Evolutionary conservation across 495 filamentous ascomycete genomes (phyloP).

Genomic region (Diplogelasinospora grovesii): DNA sequence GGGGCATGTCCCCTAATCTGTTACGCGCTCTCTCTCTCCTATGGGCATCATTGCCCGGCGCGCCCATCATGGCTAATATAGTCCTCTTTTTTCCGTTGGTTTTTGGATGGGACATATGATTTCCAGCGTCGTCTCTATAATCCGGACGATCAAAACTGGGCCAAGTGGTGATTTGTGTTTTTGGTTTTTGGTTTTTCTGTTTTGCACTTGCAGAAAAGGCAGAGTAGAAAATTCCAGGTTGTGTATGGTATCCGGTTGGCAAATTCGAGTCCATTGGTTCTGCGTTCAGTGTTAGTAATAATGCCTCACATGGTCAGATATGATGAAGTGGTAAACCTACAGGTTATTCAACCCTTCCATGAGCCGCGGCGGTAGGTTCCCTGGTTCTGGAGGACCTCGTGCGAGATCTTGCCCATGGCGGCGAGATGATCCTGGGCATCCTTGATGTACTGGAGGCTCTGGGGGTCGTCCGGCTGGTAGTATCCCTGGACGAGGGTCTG

Average conservation of each 20-base stretch:
- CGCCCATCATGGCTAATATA: no score
- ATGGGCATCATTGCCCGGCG: no score
- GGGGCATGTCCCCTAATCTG: no score
- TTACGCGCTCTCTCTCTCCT: no score
- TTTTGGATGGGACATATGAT: no score
- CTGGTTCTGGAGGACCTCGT: conserved; percentile 17
- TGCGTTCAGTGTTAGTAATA: not conserved
- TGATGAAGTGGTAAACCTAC: conserved; percentile 3
- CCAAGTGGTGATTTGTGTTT: no score
- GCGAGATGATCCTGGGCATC: conserved; percentile 38
- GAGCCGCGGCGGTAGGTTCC: conserved; percentile 20
- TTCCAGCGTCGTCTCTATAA: no score
- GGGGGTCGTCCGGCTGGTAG: conserved; percentile 38
- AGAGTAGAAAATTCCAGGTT: not conserved
- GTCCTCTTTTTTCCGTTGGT: no score
- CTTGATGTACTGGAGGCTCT: conserved; percentile 35
- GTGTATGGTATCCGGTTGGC: not conserved
- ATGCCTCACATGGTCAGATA: not conserved
- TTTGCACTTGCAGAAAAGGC: conserved; percentile 1
- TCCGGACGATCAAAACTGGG: no score
- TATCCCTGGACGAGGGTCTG: conserved; percentile 35
- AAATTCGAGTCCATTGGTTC: not conserved
- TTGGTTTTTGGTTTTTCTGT: no score
- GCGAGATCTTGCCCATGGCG: conserved; percentile 37
- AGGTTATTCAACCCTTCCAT: conserved; percentile 20